phyloP scores from a whole-genome alignment of 805 yeast species.

The Lipomyces starkeyi region DNA sequence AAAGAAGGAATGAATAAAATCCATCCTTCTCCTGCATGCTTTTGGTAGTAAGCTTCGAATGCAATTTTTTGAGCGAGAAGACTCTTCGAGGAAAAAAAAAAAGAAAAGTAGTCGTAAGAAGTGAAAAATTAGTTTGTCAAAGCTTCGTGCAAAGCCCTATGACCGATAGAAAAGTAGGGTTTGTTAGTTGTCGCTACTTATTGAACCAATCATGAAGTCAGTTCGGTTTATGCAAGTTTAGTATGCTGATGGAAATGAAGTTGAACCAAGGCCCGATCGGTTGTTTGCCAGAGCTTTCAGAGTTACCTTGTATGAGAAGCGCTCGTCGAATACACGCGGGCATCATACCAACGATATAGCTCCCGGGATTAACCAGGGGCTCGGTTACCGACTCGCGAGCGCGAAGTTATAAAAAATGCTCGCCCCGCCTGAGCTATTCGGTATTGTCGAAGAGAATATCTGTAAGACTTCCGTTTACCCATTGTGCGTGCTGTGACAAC shows the following conservation, averaged over 20 bases:
- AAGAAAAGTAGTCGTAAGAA: neutral
- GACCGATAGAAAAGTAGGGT: neutral
- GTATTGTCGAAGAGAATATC: conserved; percentile 85
- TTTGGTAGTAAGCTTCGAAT: conserved; percentile 45
- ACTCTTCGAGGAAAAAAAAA: conserved; percentile 11
- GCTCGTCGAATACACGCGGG: too few species aligned
- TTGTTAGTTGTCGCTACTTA: neutral
- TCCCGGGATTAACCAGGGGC: neutral
- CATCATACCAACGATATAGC: neutral
- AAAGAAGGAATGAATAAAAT: neutral
- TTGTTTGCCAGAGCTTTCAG: too few species aligned
- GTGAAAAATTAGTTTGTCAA: neutral
- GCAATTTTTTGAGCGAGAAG: conserved; percentile 44
- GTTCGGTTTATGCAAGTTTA: neutral
- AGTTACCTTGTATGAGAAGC: too few species aligned
- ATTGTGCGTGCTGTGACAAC: neutral
- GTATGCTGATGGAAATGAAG: neutral
- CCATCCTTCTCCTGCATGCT: conserved; percentile 2
- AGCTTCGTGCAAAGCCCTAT: neutral
- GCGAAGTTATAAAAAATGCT: conserved; percentile 61
- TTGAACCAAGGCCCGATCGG: neutral
- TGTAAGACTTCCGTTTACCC: conserved; percentile 45
- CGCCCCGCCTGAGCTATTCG: conserved; percentile 92
- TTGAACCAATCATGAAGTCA: neutral
- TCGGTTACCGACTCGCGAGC: conserved; percentile 8